Percentiles rank a stretch among this genome's conserved stretches.
phyloP scores from a whole-genome alignment of 139 green algal species.

The Gonium pectorale region DNA sequence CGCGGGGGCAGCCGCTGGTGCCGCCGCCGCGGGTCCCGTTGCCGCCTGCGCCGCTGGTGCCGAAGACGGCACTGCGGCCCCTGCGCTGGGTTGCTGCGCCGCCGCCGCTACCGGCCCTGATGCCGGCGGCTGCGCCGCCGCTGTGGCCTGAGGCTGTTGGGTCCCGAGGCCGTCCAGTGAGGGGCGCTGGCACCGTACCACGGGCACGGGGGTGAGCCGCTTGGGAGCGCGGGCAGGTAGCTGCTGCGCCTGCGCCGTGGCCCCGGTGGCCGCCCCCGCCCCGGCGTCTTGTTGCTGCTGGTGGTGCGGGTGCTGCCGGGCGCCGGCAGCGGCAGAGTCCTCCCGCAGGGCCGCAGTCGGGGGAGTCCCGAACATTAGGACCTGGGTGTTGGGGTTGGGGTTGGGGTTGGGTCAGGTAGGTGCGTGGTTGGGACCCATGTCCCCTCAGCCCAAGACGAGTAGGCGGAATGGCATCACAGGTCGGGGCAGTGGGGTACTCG shows the following conservation, averaged over 20 bases:
- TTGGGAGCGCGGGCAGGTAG: background rate
- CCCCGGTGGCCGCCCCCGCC: background rate
- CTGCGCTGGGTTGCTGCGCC: too few species aligned
- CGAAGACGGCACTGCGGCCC: too few species aligned
- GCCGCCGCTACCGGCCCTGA: background rate
- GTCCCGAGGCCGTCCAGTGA: background rate
- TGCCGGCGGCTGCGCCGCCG: background rate
- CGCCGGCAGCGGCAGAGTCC: background rate
- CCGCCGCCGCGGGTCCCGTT: background rate
- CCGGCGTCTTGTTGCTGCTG: background rate
- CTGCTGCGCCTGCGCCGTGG: background rate
- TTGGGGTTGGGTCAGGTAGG: background rate
- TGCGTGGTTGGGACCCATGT: background rate
- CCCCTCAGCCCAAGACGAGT: too few species aligned
- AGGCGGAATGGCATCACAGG: too few species aligned
- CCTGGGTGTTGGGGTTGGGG: background rate
- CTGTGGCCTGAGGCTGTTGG: background rate
- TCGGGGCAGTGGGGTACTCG: too few species aligned
- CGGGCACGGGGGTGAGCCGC: constrained; percentile 10
- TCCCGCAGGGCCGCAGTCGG: background rate
- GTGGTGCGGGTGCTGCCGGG: background rate
- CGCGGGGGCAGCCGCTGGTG: background rate
- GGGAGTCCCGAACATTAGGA: constrained; percentile 24
- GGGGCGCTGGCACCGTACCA: background rate
- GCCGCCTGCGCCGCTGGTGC: background rate